Evolutionary conservation across 768 basidiomycete genomes (phyloP).

Genomic region (Pholiota molesta): DNA sequence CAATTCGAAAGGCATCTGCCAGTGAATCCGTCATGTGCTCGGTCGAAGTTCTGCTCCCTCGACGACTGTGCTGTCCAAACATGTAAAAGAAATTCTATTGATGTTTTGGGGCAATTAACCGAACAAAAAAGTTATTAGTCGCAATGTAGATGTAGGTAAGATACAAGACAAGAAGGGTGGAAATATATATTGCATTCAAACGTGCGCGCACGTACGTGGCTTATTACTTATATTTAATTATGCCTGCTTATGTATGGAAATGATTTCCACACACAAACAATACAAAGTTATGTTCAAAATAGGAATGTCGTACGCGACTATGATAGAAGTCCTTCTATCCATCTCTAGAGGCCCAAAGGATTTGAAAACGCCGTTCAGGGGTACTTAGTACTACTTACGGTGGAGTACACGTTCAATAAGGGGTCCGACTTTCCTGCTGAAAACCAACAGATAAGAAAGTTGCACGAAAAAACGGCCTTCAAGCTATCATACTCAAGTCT

Average conservation of each 20-base stretch:
- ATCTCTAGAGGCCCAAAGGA: neutral
- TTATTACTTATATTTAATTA: too few species aligned
- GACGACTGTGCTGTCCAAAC: neutral
- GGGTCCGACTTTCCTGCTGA: too few species aligned
- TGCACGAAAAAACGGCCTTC: too few species aligned
- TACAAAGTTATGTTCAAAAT: neutral
- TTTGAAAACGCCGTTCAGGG: neutral
- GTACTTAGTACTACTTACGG: too few species aligned
- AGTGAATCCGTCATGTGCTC: neutral
- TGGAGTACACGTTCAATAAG: neutral
- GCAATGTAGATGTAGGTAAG: neutral
- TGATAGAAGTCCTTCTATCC: constrained; percentile 6
- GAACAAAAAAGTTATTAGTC: too few species aligned
- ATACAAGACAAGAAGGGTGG: neutral
- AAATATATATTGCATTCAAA: neutral
- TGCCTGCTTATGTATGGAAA: neutral
- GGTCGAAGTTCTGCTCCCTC: neutral
- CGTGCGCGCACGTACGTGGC: constrained; percentile 3
- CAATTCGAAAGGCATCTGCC: neutral
- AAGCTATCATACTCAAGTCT: too few species aligned
- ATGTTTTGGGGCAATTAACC: neutral
- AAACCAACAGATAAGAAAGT: too few species aligned
- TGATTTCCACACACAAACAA: neutral
- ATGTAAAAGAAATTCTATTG: neutral
- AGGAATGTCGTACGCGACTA: neutral